These are phyloP conservation scores for Saitoella complicata DNA, from an alignment of 805 yeast genomes.

Conservation along the genomic window DNA sequence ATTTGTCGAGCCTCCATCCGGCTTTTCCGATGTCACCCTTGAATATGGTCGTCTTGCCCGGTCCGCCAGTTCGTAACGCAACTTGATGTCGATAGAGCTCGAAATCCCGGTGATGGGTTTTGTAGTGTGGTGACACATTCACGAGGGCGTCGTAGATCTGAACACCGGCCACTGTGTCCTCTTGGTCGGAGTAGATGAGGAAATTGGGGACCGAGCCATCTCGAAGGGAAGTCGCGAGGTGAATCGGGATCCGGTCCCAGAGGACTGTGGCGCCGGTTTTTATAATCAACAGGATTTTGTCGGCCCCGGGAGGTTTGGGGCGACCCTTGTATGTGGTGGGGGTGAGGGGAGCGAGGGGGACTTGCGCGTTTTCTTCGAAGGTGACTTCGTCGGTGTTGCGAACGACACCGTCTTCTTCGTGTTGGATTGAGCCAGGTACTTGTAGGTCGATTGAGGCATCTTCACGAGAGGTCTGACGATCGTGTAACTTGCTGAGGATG, in stretches of 20 bases:
- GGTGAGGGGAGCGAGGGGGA: constrained; percentile 6
- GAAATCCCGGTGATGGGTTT: constrained; percentile 8
- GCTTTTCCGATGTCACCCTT: constrained; percentile 6
- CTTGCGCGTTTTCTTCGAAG: constrained; percentile 25
- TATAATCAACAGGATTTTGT: constrained; percentile 19
- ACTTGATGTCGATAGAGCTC: constrained; percentile 17
- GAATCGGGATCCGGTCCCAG: constrained; percentile 23
- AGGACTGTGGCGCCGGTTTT: constrained; percentile 23
- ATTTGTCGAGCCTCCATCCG: constrained; percentile 24
- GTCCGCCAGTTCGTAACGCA: neutral
- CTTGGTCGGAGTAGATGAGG: constrained; percentile 22
- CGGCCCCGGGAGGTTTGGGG: constrained; percentile 5
- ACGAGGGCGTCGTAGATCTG: constrained; percentile 21
- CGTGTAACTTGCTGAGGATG: no score
- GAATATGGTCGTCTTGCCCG: neutral
- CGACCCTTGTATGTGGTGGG: constrained; percentile 7
- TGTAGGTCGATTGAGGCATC: no score
- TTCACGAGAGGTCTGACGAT: no score
- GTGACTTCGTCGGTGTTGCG: no score
- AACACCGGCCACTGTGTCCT: constrained; percentile 19
- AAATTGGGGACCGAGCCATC: constrained; percentile 18
- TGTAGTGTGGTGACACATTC: constrained; percentile 2
- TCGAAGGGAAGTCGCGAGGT: constrained; percentile 20
- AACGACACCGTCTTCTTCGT: no score
- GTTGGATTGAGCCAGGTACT: no score